Evolutionary conservation across 805 yeast species (phyloP).

Genomic region (Ascoidea asiatica): DNA sequence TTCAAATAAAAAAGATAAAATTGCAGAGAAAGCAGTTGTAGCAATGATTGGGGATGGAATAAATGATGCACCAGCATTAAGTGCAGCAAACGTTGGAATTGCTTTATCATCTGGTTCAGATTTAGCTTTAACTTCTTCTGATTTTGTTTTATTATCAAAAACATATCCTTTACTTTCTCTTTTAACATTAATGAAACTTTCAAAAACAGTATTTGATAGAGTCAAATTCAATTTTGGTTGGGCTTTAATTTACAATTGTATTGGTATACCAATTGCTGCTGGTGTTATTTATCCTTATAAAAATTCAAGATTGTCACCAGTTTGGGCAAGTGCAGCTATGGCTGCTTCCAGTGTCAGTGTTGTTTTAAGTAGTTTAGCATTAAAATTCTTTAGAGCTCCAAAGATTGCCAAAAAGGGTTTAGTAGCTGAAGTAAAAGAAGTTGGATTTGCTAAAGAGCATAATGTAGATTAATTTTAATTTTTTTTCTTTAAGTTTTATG

Average conservation of each 20-base stretch:
- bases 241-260: conserved; percentile 42
- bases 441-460: too few species aligned
- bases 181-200: conserved; percentile 38
- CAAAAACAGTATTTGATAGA: conserved; percentile 34
- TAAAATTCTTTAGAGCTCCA: conserved; percentile 31
- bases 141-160: conserved; percentile 52
- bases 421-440: too few species aligned
- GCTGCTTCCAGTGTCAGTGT: conserved; percentile 47
- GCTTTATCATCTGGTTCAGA: conserved; percentile 72
- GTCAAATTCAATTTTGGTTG: conserved; percentile 46
- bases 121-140: conserved; percentile 60
- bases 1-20: conserved; percentile 2
- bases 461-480: too few species aligned
- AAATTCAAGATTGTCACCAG: conserved; percentile 42
- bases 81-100: conserved; percentile 64
- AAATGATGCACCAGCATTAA: conserved; percentile 71
- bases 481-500: too few species aligned
- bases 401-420: conserved; percentile 6
- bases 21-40: too few species aligned
- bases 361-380: conserved; percentile 38
- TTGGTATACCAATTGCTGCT: conserved; percentile 55
- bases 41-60: conserved; percentile 83
- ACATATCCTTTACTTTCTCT: conserved; percentile 36
- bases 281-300: conserved; percentile 47
- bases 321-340: conserved; percentile 60